Conservation (phyloP, 2,329 filamentous ascomycete genomes). For the Fusarium buharicum region DNA sequence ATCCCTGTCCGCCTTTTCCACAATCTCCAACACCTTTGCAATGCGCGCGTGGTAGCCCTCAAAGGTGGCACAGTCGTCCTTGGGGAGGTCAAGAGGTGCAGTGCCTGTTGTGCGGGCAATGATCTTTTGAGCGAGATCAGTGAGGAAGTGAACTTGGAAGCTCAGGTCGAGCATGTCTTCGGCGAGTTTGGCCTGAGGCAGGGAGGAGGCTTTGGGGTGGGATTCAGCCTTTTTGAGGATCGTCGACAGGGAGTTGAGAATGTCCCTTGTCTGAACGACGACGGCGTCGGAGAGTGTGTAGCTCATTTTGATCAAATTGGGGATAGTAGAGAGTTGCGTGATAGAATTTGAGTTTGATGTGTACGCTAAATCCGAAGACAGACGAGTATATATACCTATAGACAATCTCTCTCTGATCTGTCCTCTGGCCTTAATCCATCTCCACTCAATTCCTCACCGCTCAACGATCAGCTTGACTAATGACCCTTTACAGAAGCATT, state of each 20-base stretch:
- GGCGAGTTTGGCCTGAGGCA: slow-evolving; percentile 50
- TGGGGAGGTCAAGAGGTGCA: slow-evolving; percentile 41
- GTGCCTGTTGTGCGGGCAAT: slow-evolving; percentile 49
- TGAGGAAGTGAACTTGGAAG: slow-evolving; percentile 53
- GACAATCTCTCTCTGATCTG: slow-evolving; percentile 4
- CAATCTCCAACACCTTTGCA: slow-evolving; percentile 42
- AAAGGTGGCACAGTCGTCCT: slow-evolving; percentile 49
- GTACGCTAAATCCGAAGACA: slow-evolving; percentile 1
- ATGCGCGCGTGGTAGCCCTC: slow-evolving; percentile 52
- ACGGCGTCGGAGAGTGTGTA: slow-evolving; percentile 56
- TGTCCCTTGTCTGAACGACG: slow-evolving; percentile 48
- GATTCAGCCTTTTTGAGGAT: slow-evolving; percentile 53
- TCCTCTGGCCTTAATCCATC: not conserved
- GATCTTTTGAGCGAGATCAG: slow-evolving; percentile 48
- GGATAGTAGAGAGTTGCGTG: slow-evolving; percentile 29
- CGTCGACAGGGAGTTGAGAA: slow-evolving; percentile 47
- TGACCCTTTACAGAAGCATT: not conserved
- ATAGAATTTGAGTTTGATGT: slow-evolving; percentile 10
- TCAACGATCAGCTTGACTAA: slow-evolving; percentile 9
- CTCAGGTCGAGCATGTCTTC: slow-evolving; percentile 57
- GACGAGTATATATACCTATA: slow-evolving; percentile 25
- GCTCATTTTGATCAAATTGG: slow-evolving; percentile 47
- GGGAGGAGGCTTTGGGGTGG: slow-evolving; percentile 46
- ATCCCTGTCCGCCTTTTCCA: slow-evolving; percentile 50
- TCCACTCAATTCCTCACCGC: slow-evolving; percentile 25